Conservation (phyloP, 306 rosid species). For the Prunus mongolica region DNA sequence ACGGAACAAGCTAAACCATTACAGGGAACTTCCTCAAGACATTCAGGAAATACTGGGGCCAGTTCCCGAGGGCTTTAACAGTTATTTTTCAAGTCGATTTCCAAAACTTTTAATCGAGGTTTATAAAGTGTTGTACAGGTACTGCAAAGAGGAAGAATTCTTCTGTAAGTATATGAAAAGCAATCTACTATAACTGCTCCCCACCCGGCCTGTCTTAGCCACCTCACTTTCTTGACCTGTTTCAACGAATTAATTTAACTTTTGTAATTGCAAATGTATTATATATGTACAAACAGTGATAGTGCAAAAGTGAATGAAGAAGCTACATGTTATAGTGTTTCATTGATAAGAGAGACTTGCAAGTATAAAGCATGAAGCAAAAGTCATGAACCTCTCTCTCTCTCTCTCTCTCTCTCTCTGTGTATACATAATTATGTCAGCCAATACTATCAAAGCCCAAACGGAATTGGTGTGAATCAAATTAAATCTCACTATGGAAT, state of each 20-base stretch:
- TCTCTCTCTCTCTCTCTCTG: no score
- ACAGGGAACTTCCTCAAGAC: conserved; percentile 36
- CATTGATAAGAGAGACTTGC: no score
- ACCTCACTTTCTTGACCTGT: neutral
- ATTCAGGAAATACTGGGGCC: conserved; percentile 46
- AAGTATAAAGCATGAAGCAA: no score
- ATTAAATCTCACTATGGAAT: neutral
- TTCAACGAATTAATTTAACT: neutral
- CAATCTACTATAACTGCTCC: conserved; percentile 2
- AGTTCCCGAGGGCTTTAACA: conserved; percentile 57
- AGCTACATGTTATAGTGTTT: neutral
- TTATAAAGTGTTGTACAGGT: conserved; percentile 40
- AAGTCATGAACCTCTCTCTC: no score
- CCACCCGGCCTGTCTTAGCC: neutral
- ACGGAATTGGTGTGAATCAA: neutral
- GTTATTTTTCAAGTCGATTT: conserved; percentile 61
- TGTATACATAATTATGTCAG: no score
- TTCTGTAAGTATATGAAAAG: conserved; percentile 47
- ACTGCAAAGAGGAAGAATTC: conserved; percentile 51
- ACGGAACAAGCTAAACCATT: conserved; percentile 40
- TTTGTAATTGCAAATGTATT: neutral
- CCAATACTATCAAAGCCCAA: neutral
- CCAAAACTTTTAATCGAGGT: conserved; percentile 67
- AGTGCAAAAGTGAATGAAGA: neutral
- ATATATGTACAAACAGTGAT: neutral